Base-by-base conservation (phyloP, 139 green algal genomes). In the Picochlorum sp. region DNA sequence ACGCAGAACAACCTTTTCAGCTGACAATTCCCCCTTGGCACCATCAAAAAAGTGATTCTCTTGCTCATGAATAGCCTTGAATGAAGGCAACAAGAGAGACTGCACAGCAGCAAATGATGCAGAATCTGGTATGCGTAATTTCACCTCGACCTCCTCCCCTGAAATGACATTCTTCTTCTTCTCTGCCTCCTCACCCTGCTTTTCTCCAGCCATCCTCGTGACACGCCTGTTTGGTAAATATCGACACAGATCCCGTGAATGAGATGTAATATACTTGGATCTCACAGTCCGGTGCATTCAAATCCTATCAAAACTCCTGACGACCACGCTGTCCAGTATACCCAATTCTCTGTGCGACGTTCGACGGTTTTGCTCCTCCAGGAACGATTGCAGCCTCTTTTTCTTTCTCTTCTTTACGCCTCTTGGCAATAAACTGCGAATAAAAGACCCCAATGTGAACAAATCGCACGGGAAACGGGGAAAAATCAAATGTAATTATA, bases 21-120 rank as follows among this genome's bases (percentile, higher is more conserved):
- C 60, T 66, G 80, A 85, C 10, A 98, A 83, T 82, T 98, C 89
- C 18, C 73, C 26, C 0, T 76, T 59, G 4, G 69, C 49, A n/a
- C 91, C 89, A 58, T 97, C 91, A 49, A 96, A 97, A 64, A 97
- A 97, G 68, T 82, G 88, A 77, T 97, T 97, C 54, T 97, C 90
- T 74, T 97, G 88, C 14, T 76, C 28, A 58, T 94, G 74, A 38
- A 64, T 80, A 16, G 56, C 83, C 46, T 78, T 41, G 50, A 90
- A 73, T 57, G 16, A 51, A 13, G 60, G 5, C 38, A 66, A n/a
- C 41, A 97, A 76, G 46, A 85, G 69, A 15, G 73, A 32, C 0
- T 69, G 70, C 45, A 97, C 72, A 57, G 74, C 74, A 26, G 74
- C 75, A 57, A 92, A 84, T 13, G 81, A 81, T 4, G 72, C 82